These are phyloP conservation scores for Echites panduratus DNA, from an alignment of 257 asterid species.

Conservation along the genomic window DNA sequence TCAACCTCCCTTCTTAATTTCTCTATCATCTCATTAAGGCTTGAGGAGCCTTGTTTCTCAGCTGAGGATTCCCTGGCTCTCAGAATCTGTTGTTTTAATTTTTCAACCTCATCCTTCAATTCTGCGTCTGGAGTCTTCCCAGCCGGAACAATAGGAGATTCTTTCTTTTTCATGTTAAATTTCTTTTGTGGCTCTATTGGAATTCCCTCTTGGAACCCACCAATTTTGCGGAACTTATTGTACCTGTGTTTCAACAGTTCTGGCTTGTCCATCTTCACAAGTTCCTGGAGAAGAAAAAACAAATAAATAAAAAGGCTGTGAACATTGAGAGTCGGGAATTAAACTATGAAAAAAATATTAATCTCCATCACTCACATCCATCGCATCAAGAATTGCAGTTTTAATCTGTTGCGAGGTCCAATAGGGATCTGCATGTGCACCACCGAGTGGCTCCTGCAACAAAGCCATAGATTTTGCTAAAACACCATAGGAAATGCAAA, in stretches of 20 bases:
- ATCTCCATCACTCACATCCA: constrained; percentile 67
- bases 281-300: constrained; percentile 49
- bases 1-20: constrained; percentile 55
- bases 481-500: background rate
- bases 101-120: constrained; percentile 56
- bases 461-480: constrained; percentile 6
- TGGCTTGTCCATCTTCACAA: constrained; percentile 57
- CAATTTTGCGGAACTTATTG: constrained; percentile 66
- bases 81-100: constrained; percentile 46
- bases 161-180: constrained; percentile 64
- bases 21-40: constrained; percentile 41
- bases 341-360: constrained; percentile 9
- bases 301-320: background rate
- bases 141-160: constrained; percentile 37
- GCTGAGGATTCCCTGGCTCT: constrained; percentile 42
- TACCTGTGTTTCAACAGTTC: constrained; percentile 61
- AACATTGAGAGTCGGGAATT: constrained; percentile 17
- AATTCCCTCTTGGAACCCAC: constrained; percentile 62
- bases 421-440: constrained; percentile 87
- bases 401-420: constrained; percentile 96
- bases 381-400: constrained; percentile 64
- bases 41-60: constrained; percentile 24
- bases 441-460: constrained; percentile 95
- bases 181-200: constrained; percentile 61
- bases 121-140: constrained; percentile 41